phyloP scores from a whole-genome alignment of 2,329 filamentous ascomycete species.

The Pseudocercospora fijiensis region DNA sequence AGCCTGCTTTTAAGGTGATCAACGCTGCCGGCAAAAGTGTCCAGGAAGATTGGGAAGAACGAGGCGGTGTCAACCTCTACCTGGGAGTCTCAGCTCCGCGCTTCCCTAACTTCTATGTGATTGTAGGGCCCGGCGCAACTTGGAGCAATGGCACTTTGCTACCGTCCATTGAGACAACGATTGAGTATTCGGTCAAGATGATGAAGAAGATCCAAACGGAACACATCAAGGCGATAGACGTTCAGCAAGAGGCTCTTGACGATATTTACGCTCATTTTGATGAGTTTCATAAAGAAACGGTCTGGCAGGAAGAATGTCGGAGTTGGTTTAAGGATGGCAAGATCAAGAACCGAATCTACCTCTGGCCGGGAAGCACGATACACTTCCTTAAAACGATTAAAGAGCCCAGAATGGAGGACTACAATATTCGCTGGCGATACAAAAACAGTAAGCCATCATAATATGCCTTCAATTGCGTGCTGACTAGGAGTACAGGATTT shows the following conservation, averaged over 20 bases:
- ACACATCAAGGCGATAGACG: constrained; percentile 47
- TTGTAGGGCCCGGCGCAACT: constrained; percentile 24
- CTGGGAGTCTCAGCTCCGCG: constrained; percentile 27
- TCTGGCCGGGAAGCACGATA: constrained; percentile 40
- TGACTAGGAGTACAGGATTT: constrained; percentile 28
- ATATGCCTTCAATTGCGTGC: not conserved
- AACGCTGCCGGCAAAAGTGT: not conserved
- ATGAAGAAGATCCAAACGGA: constrained; percentile 53
- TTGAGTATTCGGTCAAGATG: constrained; percentile 53
- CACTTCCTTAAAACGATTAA: constrained; percentile 52
- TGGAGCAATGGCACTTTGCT: constrained; percentile 9
- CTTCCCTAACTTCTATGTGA: constrained; percentile 34
- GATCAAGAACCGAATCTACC: constrained; percentile 9
- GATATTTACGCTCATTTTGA: constrained; percentile 47
- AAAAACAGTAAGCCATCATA: constrained; percentile 6
- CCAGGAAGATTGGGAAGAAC: not conserved
- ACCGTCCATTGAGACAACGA: constrained; percentile 38
- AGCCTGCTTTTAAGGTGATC: constrained; percentile 25
- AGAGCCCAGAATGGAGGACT: constrained; percentile 50
- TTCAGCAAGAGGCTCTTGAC: constrained; percentile 47
- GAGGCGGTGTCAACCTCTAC: constrained; percentile 26
- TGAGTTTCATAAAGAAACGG: constrained; percentile 34
- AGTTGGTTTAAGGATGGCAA: constrained; percentile 16
- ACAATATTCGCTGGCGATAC: constrained; percentile 40
- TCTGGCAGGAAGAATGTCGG: constrained; percentile 14